Percentiles rank a stretch among this genome's conserved stretches.
Conservation (phyloP, 2,329 filamentous ascomycete species). For the Cladosporium sp. region DNA sequence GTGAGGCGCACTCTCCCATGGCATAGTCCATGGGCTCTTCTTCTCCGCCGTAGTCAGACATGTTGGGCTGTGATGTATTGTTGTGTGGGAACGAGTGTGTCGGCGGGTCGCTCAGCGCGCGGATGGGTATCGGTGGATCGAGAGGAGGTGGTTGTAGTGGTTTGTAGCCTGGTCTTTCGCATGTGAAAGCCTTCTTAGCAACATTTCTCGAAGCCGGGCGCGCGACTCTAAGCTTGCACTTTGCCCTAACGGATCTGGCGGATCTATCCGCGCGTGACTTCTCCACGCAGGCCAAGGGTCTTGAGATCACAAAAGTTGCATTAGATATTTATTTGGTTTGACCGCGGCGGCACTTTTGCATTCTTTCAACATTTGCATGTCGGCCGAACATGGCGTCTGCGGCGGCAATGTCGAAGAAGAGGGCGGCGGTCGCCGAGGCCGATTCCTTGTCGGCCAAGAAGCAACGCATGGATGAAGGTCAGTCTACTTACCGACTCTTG, state of each 20-base stretch:
- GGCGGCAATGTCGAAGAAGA: conserved; percentile 10
- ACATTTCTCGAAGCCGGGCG: conserved; percentile 5
- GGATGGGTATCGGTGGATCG: not conserved
- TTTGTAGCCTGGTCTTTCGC: not conserved
- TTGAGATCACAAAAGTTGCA: conserved; percentile 8
- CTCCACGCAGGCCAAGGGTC: conserved; percentile 7
- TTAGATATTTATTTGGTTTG: not conserved
- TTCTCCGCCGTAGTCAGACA: conserved; percentile 45
- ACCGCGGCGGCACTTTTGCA: not conserved
- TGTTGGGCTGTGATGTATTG: conserved; percentile 18
- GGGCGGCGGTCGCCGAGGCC: conserved; percentile 4
- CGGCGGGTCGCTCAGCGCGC: not conserved
- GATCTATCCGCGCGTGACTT: not conserved
- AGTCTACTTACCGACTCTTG: not conserved
- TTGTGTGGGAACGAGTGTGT: not conserved
- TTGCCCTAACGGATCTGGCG: not conserved
- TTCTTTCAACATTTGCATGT: not conserved
- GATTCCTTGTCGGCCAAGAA: conserved; percentile 4
- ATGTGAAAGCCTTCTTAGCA: conserved; percentile 12
- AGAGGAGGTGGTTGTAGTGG: not conserved
- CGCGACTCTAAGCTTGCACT: not conserved
- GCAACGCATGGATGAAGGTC: conserved; percentile 3
- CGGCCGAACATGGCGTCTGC: conserved; percentile 5
- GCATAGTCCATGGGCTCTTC: conserved; percentile 35
- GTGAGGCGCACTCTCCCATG: conserved; percentile 25